A percentile compares a stretch with the other conserved stretches of the same genome.
Conservation (phyloP, 305 asterid species). For the Ilex paraguariensis region DNA sequence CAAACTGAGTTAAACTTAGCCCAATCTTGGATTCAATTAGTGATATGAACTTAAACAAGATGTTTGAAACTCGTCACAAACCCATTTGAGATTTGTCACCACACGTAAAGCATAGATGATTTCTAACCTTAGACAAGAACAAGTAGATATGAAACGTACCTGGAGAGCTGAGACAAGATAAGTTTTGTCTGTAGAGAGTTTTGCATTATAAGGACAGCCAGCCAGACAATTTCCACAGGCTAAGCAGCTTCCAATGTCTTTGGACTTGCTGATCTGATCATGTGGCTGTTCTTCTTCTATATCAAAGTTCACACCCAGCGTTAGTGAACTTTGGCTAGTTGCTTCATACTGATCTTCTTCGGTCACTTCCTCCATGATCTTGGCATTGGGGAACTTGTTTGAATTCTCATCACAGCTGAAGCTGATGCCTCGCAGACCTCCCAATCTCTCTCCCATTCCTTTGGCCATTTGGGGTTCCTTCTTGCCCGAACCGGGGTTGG, state of each 20-base stretch:
- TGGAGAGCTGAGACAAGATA: slow-evolving; percentile 40
- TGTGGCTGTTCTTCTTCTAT: slow-evolving; percentile 23
- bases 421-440: slow-evolving; percentile 35
- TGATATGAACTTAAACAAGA: too few relatives aligned
- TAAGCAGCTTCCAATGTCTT: slow-evolving; percentile 25
- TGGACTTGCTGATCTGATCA: slow-evolving; percentile 9
- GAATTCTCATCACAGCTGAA: slow-evolving; percentile 34
- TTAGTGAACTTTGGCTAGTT: slow-evolving; percentile 18
- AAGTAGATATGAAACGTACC: slow-evolving; percentile 17
- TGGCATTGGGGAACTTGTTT: slow-evolving; percentile 32
- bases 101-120: too few relatives aligned
- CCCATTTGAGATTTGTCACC: too few relatives aligned
- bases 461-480: slow-evolving; percentile 42
- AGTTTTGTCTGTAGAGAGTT: slow-evolving; percentile 39
- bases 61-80: too few relatives aligned
- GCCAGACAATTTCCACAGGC: slow-evolving; percentile 59
- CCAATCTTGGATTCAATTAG: too few relatives aligned
- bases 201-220: slow-evolving; percentile 58
- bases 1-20: too few relatives aligned
- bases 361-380: slow-evolving; percentile 30
- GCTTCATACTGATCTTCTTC: slow-evolving; percentile 21
- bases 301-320: slow-evolving; percentile 37
- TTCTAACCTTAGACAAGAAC: too few relatives aligned
- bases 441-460: slow-evolving; percentile 56
- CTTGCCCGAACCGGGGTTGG: slow-evolving; percentile 32